Base-by-base conservation (phyloP, 2,329 filamentous ascomycete genomes). In the Fusarium zealandicum region DNA sequence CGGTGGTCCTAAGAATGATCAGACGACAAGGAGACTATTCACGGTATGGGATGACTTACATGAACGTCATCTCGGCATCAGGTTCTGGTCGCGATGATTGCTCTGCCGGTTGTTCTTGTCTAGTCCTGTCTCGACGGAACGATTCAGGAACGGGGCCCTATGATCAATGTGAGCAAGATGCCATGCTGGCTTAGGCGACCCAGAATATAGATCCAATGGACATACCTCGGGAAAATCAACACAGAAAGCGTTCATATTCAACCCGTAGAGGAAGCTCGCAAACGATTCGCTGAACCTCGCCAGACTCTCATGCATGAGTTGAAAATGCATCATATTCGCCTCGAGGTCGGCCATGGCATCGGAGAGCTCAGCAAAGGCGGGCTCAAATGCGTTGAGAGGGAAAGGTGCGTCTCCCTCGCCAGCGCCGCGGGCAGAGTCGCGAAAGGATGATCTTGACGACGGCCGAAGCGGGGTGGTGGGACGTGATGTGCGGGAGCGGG, bases 241-340 rank as follows among this genome's bases (percentile, higher is more conserved):
- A 73, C 93, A 98, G 72, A 98, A 99, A 1, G 95, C 95, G 74
- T 97, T 98, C 93, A 99, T 97, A 71, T 98, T 98, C 72, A 99
- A 75, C 2, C 95, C 95, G 68, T 98, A 99, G 38, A 99, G 77
- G 69, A 99, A 98, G 65, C 89, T 92, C 1, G 92, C 92, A 74
- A 99, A 99, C 70, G 90, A 96, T 80, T 99, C 95, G 74, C 89
- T 93, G 75, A 99, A 99, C 20, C 95, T 86, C 18, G 91, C 86
- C 64, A 99, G 76, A 69, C 91, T 96, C 78, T 98, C 93, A 70
- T 99, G 92, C 88, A 99, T 96, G 59, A 97, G 79, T 74, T 98
- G 93, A 64, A 99, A 87, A 72, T 97, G 92, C 88, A 96, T 92
- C 79, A 98, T 92, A 73, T 99, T 98, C 56, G 92, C 91, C 78